Conservation (phyloP, 2,329 filamentous ascomycete species). For the Talaromyces sp. region DNA sequence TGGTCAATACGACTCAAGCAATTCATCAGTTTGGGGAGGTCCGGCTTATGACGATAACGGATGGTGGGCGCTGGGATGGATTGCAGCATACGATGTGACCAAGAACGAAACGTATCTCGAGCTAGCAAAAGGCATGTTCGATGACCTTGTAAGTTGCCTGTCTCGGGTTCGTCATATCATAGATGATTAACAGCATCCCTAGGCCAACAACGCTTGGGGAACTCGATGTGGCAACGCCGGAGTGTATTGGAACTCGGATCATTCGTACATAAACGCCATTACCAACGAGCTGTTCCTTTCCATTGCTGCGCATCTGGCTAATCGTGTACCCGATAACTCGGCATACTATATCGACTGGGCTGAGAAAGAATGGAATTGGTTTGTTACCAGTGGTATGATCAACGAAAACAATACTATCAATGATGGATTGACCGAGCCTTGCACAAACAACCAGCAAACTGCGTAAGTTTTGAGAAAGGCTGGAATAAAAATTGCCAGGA, state of each 20-base stretch:
- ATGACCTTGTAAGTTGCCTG: constrained; percentile 33
- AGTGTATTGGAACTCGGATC: constrained; percentile 46
- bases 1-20: background rate
- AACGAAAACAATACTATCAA: constrained; percentile 49
- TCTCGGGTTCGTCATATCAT: background rate
- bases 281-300: constrained; percentile 55
- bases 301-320: constrained; percentile 53
- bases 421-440: constrained; percentile 47
- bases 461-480: constrained; percentile 19
- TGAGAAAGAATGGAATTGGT: constrained; percentile 49
- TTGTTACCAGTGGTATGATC: constrained; percentile 45
- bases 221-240: constrained; percentile 42
- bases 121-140: constrained; percentile 47
- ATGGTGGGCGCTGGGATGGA: constrained; percentile 53
- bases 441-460: constrained; percentile 43
- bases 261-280: constrained; percentile 50
- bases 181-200: background rate
- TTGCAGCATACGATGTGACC: constrained; percentile 52
- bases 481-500: background rate
- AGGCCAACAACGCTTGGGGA: constrained; percentile 30
- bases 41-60: constrained; percentile 49
- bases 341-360: constrained; percentile 44
- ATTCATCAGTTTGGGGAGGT: constrained; percentile 6
- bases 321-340: constrained; percentile 35
- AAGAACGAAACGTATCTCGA: constrained; percentile 41